These are phyloP conservation scores for Fusarium decemcellulare DNA, from an alignment of 2,329 filamentous ascomycete genomes.

Conservation along the genomic window DNA sequence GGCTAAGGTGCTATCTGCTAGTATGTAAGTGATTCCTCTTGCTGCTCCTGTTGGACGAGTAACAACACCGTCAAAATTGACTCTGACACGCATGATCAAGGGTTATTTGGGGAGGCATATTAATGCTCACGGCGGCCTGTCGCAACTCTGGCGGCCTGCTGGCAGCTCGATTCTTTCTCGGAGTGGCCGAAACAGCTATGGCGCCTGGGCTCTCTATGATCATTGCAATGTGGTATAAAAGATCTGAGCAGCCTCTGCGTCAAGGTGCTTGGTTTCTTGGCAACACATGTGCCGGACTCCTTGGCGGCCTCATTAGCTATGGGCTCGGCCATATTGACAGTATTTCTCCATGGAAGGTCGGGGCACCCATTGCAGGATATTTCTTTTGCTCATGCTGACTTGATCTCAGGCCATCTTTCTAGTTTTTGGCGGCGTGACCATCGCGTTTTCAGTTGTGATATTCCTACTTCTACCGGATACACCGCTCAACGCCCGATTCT, in stretches of 20 bases:
- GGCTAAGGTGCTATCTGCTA: conserved; percentile 45
- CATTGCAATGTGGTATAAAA: conserved; percentile 54
- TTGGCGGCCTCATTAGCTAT: conserved; percentile 49
- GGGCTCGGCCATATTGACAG: conserved; percentile 47
- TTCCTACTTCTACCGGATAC: conserved; percentile 19
- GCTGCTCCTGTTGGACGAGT: too few relatives aligned
- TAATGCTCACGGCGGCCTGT: conserved; percentile 60
- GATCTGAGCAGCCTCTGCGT: conserved; percentile 46
- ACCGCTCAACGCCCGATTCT: neutral
- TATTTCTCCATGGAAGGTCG: conserved; percentile 50
- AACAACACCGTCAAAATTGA: neutral
- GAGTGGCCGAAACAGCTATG: conserved; percentile 50
- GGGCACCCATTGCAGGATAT: too few relatives aligned
- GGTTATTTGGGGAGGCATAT: conserved; percentile 55
- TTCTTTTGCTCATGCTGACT: neutral
- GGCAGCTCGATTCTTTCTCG: conserved; percentile 52
- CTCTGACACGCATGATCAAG: conserved; percentile 4
- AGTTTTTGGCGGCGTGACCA: conserved; percentile 41
- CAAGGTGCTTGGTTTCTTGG: conserved; percentile 53
- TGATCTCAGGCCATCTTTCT: conserved; percentile 34
- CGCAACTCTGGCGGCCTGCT: conserved; percentile 48
- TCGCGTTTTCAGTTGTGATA: conserved; percentile 33
- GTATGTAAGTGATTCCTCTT: conserved; percentile 20
- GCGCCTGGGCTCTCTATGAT: conserved; percentile 50
- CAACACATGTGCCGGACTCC: conserved; percentile 48